phyloP scores from a whole-genome alignment of 2,329 filamentous ascomycete species.

The Ceratocystiopsis sp. region DNA sequence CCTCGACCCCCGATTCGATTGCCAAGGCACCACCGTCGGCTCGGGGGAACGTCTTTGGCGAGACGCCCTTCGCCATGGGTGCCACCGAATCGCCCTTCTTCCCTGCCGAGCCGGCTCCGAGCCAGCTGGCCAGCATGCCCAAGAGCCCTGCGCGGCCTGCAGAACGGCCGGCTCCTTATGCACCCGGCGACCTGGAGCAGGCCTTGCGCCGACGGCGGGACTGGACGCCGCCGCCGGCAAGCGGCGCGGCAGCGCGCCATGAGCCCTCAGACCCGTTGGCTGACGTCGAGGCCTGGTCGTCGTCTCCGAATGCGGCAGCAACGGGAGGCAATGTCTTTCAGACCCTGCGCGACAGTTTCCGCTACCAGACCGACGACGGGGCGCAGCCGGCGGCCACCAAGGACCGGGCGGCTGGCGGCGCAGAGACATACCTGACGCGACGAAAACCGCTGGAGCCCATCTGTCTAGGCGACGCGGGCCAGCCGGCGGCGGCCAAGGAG shows the following conservation, averaged over 20 bases:
- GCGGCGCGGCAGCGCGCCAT: slow-evolving; percentile 10
- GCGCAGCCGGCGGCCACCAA: background rate
- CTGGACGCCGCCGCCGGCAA: slow-evolving; percentile 46
- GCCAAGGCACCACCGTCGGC: background rate
- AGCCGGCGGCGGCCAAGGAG: slow-evolving; percentile 11
- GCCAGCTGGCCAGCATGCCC: no score
- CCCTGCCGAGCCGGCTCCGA: no score
- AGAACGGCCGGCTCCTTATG: background rate
- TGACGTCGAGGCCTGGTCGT: slow-evolving; percentile 12
- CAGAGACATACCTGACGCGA: slow-evolving; percentile 26
- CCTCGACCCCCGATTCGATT: background rate
- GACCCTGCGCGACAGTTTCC: slow-evolving; percentile 20
- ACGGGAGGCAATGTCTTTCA: slow-evolving; percentile 22
- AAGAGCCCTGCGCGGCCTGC: no score
- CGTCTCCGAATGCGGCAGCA: background rate
- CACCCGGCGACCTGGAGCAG: slow-evolving; percentile 15
- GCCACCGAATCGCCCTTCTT: no score
- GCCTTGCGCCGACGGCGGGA: slow-evolving; percentile 39
- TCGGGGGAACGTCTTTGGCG: no score
- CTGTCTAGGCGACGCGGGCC: slow-evolving; percentile 15
- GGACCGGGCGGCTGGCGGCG: no score
- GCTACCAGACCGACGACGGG: slow-evolving; percentile 2
- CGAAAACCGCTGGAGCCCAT: slow-evolving; percentile 39
- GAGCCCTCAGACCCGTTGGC: slow-evolving; percentile 14
- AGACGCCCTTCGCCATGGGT: no score